A percentile compares a stretch with the other conserved stretches of the same genome.
These are phyloP conservation scores for Chlamydomonas sphaeroides DNA, from an alignment of 139 green algal species.

Conservation along the genomic window DNA sequence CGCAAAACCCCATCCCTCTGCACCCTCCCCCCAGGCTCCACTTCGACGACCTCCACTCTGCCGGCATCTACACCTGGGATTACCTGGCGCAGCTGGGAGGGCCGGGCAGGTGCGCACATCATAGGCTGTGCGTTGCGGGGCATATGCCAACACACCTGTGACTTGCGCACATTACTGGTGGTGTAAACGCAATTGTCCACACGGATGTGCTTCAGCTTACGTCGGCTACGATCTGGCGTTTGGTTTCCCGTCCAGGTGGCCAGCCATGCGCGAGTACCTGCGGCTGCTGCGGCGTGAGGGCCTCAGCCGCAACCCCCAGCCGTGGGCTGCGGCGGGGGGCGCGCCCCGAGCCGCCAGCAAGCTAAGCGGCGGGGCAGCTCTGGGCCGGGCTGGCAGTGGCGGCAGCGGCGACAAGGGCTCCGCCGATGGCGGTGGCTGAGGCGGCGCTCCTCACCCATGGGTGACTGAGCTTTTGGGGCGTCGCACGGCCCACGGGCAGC, in stretches of 20 bases:
- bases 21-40: constrained; percentile 41
- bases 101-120: constrained; percentile 5
- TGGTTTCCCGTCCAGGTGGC: neutral
- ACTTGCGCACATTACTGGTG: too few species aligned
- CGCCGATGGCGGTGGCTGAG: too few species aligned
- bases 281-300: neutral
- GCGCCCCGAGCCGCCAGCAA: too few species aligned
- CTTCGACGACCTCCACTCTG: constrained; percentile 73
- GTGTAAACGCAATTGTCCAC: neutral
- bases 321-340: too few species aligned
- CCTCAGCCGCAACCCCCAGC: constrained; percentile 41
- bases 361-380: too few species aligned
- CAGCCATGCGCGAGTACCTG: constrained; percentile 33
- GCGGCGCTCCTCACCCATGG: too few species aligned
- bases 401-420: too few species aligned
- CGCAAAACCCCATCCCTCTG: neutral
- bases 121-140: constrained; percentile 34
- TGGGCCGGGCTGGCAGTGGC: too few species aligned
- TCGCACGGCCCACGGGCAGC: too few species aligned
- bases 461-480: too few species aligned
- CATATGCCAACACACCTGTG: too few species aligned
- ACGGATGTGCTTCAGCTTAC: neutral
- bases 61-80: constrained; percentile 69
- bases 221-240: neutral
- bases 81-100: constrained; percentile 63